A percentile compares a stretch with the other conserved stretches of the same genome.
phyloP scores from a whole-genome alignment of 257 asterid species.

The Fraxinus anomala region DNA sequence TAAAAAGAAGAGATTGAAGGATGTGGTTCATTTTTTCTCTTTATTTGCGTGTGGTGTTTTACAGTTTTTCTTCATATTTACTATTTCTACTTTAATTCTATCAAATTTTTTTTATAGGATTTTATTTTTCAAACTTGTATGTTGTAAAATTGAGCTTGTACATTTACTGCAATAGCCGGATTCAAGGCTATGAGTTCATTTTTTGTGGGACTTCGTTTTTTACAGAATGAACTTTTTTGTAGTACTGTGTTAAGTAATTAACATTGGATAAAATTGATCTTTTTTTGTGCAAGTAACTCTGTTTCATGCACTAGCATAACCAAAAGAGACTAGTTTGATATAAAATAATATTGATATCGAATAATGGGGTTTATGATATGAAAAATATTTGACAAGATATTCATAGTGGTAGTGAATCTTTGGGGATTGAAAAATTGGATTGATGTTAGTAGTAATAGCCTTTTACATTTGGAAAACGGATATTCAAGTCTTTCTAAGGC shows the following conservation, averaged over 20 bases:
- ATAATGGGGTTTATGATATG: not conserved
- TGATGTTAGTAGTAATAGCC: too few species aligned
- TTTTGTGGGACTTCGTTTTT: not conserved
- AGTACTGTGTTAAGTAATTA: too few species aligned
- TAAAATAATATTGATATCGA: not conserved
- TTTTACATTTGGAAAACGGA: not conserved
- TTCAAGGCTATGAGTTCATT: not conserved
- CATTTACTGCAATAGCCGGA: slow-evolving; percentile 7
- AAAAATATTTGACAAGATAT: not conserved
- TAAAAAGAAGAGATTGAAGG: not conserved
- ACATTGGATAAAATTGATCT: not conserved
- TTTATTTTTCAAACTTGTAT: not conserved
- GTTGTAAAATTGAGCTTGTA: not conserved
- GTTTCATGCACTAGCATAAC: not conserved
- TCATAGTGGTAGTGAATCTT: not conserved
- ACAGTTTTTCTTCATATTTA: too few species aligned
- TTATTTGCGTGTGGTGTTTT: not conserved
- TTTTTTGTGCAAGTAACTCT: slow-evolving; percentile 2
- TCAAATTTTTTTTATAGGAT: not conserved
- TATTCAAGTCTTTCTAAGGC: not conserved
- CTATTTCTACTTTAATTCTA: not conserved
- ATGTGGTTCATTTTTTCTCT: not conserved
- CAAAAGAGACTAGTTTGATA: not conserved
- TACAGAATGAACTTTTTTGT: too few species aligned
- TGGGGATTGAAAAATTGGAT: too few species aligned